Evolutionary conservation across 108 stramenopile species (phyloP), one percentile per base, ranked within the genome.

Genomic region (Fistulifera pelliculosa): DNA sequence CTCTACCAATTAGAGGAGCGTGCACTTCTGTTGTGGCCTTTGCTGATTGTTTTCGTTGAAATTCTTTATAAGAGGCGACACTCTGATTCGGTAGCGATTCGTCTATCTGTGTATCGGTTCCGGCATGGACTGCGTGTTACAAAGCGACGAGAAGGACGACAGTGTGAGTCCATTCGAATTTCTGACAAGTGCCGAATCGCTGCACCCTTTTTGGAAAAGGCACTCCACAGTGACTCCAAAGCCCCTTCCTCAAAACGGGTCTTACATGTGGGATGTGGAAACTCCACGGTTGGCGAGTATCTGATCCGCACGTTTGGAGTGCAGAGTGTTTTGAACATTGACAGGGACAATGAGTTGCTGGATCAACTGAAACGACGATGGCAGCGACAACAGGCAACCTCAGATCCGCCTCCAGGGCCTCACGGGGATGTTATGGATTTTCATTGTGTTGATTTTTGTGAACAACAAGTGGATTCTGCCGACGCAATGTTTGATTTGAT

Each of bases 221-320:
- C 52, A 22, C n/a, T n/a, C 3, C 21, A 25, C 11, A 6, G 14
- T 18, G 27, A 27, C 5, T 2, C 49, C 14, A 25, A 13, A 16
- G 21, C 3, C 11, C 19, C 26, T 14, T 31, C 27, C 2, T n/a
- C 19, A 11, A 58, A 45, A 45, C 16, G 4, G 26, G 17, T 54
- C 53, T 14, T 91, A 11, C 83, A 91, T 61, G 69, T 91, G 0
- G 90, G 90, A 23, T 76, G 81, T 47, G 90, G 90, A 4, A 85
- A 75, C 26, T 83, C 81, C 25, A 70, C 67, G 15, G 51, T 82
- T n/a, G 83, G 83, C 41, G 85, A 91, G 68, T 79, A 61, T 47
- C 51, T 91, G 14, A 42, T 77, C 7, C 49, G 56, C 12, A 47
- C 25, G 10, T 15, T 26, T 82, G 12, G 43, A 48, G 31, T 85